A percentile compares a stretch with the other conserved stretches of the same genome.
Conservation (phyloP, 352 stramenopile species). For the Pythium coloratum region DNA sequence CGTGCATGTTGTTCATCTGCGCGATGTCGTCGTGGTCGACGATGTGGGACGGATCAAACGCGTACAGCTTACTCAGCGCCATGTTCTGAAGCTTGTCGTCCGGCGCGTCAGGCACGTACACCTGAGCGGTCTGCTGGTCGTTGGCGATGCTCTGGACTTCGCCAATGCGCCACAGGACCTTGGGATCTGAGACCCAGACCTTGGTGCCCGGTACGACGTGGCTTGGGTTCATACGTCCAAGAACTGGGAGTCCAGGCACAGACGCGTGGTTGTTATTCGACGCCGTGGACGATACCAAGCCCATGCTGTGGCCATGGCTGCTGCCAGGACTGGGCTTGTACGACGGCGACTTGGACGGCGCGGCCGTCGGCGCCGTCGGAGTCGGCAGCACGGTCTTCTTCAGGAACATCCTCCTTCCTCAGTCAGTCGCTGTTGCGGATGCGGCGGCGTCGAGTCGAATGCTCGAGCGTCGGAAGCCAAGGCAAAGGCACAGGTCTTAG, state of each 20-base stretch:
- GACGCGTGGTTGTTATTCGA: constrained; percentile 10
- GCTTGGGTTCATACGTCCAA: constrained; percentile 52
- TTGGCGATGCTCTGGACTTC: constrained; percentile 56
- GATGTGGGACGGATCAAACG: constrained; percentile 83
- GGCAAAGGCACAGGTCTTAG: not conserved
- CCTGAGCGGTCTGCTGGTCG: constrained; percentile 49
- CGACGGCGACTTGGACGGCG: constrained; percentile 26
- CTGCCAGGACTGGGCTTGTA: constrained; percentile 9
- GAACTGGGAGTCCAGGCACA: constrained; percentile 18
- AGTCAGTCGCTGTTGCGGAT: not conserved
- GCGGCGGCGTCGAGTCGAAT: not conserved
- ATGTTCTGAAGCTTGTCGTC: constrained; percentile 66
- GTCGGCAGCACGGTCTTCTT: constrained; percentile 23
- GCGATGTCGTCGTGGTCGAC: constrained; percentile 85
- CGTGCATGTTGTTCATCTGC: constrained; percentile 91
- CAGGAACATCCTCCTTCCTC: constrained; percentile 21
- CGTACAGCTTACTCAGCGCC: constrained; percentile 54
- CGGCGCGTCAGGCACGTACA: constrained; percentile 59
- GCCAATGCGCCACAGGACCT: constrained; percentile 78
- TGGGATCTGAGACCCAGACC: constrained; percentile 77
- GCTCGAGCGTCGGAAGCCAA: not conserved
- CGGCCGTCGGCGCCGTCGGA: constrained; percentile 7
- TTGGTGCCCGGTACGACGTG: constrained; percentile 55
- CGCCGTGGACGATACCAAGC: not conserved
- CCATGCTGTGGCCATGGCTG: constrained; percentile 5